phyloP scores from a whole-genome alignment of 768 basidiomycete genomes.

The Calocybe cyanea region DNA sequence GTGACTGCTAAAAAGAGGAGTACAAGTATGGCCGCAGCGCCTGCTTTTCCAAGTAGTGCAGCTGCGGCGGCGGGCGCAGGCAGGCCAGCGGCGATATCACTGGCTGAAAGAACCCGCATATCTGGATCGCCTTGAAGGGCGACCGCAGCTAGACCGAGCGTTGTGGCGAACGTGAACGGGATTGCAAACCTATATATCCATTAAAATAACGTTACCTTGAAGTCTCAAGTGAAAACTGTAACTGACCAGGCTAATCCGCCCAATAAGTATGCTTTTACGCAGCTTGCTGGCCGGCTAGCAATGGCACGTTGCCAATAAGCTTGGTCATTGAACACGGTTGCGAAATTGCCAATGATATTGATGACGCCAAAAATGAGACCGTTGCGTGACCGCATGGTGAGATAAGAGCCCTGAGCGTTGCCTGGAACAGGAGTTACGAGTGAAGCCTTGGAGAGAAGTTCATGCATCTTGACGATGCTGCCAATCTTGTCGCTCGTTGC shows the following conservation, averaged over 20 bases:
- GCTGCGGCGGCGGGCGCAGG: constrained; percentile 82
- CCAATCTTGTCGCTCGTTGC: constrained; percentile 79
- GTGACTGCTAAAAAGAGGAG: constrained; percentile 87
- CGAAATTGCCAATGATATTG: constrained; percentile 85
- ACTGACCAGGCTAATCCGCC: constrained; percentile 83
- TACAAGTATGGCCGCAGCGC: constrained; percentile 74
- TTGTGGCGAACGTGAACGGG: constrained; percentile 83
- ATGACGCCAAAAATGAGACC: constrained; percentile 84
- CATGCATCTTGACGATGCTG: constrained; percentile 72
- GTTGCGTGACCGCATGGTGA: constrained; percentile 74
- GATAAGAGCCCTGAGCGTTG: constrained; percentile 83
- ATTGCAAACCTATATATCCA: constrained; percentile 62
- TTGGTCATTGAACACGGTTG: constrained; percentile 54
- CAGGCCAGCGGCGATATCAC: constrained; percentile 84
- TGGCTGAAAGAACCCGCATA: constrained; percentile 45
- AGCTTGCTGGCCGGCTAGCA: constrained; percentile 77
- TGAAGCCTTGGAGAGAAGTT: constrained; percentile 63
- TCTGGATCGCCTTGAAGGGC: constrained; percentile 63
- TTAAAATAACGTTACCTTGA: neutral
- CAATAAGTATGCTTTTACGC: constrained; percentile 86
- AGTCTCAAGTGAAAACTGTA: neutral
- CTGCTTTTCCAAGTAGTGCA: constrained; percentile 75
- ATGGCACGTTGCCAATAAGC: constrained; percentile 94
- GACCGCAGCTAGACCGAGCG: constrained; percentile 83
- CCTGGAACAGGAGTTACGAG: constrained; percentile 58